Evolutionary conservation across 768 basidiomycete genomes (phyloP).

Genomic region (Rhodotorula taiwanensis): DNA sequence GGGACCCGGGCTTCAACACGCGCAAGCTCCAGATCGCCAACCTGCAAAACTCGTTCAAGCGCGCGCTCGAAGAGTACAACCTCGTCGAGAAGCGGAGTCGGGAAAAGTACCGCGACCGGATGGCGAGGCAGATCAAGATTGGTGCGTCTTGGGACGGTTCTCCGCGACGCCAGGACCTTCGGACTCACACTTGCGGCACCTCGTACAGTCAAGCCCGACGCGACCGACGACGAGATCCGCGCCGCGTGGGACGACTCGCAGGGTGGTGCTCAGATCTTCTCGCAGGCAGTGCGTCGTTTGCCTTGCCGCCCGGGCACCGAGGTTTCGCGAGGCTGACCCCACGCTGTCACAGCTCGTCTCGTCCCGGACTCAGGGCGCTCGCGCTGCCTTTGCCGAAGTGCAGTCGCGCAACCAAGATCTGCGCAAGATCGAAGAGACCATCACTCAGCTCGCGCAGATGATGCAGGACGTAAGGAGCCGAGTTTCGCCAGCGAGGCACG

Average conservation of each 20-base stretch:
- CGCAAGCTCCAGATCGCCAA: constrained; percentile 44
- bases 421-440: constrained; percentile 71
- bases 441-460: constrained; percentile 80
- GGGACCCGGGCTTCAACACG: constrained; percentile 39
- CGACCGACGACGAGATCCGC: constrained; percentile 39
- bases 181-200: background rate
- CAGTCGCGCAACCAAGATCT: constrained; percentile 83
- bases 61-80: constrained; percentile 49
- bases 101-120: constrained; percentile 49
- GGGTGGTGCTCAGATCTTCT: constrained; percentile 38
- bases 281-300: constrained; percentile 34
- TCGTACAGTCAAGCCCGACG: constrained; percentile 41
- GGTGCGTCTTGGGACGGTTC: constrained; percentile 32
- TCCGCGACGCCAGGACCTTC: background rate
- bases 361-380: constrained; percentile 74
- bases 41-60: constrained; percentile 48
- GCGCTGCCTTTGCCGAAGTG: constrained; percentile 76
- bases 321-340: background rate
- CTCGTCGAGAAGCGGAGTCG: constrained; percentile 49
- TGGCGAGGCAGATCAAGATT: constrained; percentile 51
- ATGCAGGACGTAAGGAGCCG: constrained; percentile 82
- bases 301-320: background rate
- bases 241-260: constrained; percentile 37
- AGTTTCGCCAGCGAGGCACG: no score
- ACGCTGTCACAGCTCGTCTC: constrained; percentile 52